phyloP scores from a whole-genome alignment of 2,329 filamentous ascomycete species.

The Kalaharituber pfeilii region DNA sequence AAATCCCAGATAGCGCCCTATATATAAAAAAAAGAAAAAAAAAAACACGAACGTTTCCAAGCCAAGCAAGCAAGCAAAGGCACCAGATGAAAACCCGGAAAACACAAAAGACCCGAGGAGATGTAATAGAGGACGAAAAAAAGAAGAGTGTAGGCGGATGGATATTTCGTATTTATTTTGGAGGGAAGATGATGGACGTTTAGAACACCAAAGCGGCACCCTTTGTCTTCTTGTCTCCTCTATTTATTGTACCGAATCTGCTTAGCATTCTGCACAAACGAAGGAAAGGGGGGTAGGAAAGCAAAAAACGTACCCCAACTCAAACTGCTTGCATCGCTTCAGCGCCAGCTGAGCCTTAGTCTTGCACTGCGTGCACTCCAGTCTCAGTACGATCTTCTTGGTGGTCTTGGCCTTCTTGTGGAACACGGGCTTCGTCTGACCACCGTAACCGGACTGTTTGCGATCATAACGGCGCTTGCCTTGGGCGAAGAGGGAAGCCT shows the following conservation, averaged over 20 bases:
- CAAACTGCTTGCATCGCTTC: slow-evolving; percentile 99
- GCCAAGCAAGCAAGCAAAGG: too few relatives aligned
- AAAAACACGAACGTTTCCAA: too few relatives aligned
- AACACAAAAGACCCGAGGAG: not conserved
- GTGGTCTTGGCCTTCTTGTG: slow-evolving; percentile 99
- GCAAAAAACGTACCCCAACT: slow-evolving; percentile 63
- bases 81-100: too few relatives aligned
- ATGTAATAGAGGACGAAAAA: not conserved
- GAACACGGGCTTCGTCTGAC: slow-evolving; percentile 99
- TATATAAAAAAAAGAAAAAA: too few relatives aligned
- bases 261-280: not conserved
- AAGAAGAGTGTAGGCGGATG: too few relatives aligned
- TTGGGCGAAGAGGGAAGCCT: slow-evolving; percentile 89
- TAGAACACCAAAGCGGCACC: slow-evolving; percentile 99
- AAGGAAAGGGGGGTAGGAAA: slow-evolving; percentile 5
- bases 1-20: too few relatives aligned
- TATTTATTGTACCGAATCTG: slow-evolving; percentile 29
- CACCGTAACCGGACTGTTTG: slow-evolving; percentile 99
- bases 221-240: slow-evolving; percentile 99
- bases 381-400: slow-evolving; percentile 98
- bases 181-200: slow-evolving; percentile 27
- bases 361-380: slow-evolving; percentile 98
- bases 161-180: not conserved
- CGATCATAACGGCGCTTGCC: slow-evolving; percentile 99
- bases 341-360: slow-evolving; percentile 92